Evolutionary conservation across 2,329 filamentous ascomycete species (phyloP).

Genomic region (Calonectria hongkongensis): DNA sequence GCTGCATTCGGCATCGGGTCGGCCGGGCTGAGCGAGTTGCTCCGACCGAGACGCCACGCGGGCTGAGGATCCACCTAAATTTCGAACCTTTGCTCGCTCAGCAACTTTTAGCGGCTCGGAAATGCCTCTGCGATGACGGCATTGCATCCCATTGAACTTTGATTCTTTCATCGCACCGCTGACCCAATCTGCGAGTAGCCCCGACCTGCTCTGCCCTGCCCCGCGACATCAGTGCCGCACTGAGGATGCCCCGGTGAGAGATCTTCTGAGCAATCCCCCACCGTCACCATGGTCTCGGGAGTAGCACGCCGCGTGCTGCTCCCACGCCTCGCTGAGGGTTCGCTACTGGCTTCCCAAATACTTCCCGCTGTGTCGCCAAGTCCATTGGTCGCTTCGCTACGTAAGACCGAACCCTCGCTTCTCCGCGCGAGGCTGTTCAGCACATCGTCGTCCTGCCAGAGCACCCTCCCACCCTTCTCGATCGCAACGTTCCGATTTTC

Average conservation of each 20-base stretch:
- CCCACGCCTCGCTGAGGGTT: slow-evolving; percentile 65
- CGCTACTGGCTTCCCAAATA: slow-evolving; percentile 49
- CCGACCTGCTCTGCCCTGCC: slow-evolving; percentile 31
- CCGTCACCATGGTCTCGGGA: slow-evolving; percentile 69
- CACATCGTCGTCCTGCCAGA: slow-evolving; percentile 43
- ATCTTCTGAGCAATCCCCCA: slow-evolving; percentile 51
- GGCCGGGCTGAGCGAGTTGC: slow-evolving; percentile 45
- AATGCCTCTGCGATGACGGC: slow-evolving; percentile 61
- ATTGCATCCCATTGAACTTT: slow-evolving; percentile 53
- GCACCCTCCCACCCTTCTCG: slow-evolving; percentile 53
- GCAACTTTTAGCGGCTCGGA: slow-evolving; percentile 54
- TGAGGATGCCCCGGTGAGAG: slow-evolving; percentile 57
- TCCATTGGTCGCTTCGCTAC: slow-evolving; percentile 47
- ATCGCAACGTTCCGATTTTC: slow-evolving; percentile 50
- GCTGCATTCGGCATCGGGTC: slow-evolving; percentile 45
- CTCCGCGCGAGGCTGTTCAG: slow-evolving; percentile 47
- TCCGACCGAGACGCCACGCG: slow-evolving; percentile 50
- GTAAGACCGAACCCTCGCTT: slow-evolving; percentile 43
- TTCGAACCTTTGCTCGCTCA: slow-evolving; percentile 49
- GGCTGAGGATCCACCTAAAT: slow-evolving; percentile 50
- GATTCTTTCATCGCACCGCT: slow-evolving; percentile 42
- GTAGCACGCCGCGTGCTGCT: slow-evolving; percentile 70
- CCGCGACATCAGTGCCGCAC: slow-evolving; percentile 44
- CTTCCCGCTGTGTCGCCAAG: slow-evolving; percentile 49
- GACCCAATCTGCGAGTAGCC: slow-evolving; percentile 34